A percentile compares a stretch with the other conserved stretches of the same genome.
Evolutionary conservation across 108 stramenopile genomes (phyloP).

Genomic region (Nitzschia sp.): DNA sequence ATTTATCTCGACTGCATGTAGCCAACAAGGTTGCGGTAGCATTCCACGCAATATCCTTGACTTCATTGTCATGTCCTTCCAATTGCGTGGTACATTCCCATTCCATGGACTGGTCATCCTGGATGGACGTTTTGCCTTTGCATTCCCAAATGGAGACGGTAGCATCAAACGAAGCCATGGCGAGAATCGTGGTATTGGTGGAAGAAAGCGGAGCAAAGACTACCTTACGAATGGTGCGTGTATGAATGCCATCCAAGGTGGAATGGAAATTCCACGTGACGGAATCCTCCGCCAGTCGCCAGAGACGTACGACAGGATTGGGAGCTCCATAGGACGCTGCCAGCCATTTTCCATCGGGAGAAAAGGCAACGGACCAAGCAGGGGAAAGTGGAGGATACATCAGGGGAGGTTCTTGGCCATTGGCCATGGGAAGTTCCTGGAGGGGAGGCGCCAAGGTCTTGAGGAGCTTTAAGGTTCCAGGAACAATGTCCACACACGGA

Average conservation of each 20-base stretch:
- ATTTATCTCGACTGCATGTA: conserved; percentile 96
- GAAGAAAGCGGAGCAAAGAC: conserved; percentile 63
- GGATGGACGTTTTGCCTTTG: neutral
- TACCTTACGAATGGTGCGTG: conserved; percentile 67
- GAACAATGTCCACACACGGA: neutral
- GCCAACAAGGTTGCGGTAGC: conserved; percentile 86
- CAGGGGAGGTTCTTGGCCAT: conserved; percentile 1
- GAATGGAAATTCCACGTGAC: conserved; percentile 45
- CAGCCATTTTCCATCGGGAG: conserved; percentile 65
- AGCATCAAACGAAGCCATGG: conserved; percentile 90
- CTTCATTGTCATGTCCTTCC: conserved; percentile 93
- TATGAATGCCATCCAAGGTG: conserved; percentile 46
- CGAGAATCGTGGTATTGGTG: conserved; percentile 55
- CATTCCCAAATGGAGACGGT: conserved; percentile 86
- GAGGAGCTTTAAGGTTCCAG: conserved; percentile 10
- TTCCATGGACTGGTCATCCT: conserved; percentile 17
- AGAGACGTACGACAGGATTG: conserved; percentile 67
- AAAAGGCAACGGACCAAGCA: conserved; percentile 69
- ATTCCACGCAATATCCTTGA: conserved; percentile 91
- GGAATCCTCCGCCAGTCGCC: conserved; percentile 25
- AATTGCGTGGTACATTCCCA: conserved; percentile 85
- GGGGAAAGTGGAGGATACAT: conserved; percentile 37
- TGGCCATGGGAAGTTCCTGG: conserved; percentile 11
- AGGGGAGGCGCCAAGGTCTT: conserved; percentile 24
- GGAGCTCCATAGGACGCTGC: conserved; percentile 76